phyloP scores from a whole-genome alignment of 129 eudicot species.

The Lonicera japonica region DNA sequence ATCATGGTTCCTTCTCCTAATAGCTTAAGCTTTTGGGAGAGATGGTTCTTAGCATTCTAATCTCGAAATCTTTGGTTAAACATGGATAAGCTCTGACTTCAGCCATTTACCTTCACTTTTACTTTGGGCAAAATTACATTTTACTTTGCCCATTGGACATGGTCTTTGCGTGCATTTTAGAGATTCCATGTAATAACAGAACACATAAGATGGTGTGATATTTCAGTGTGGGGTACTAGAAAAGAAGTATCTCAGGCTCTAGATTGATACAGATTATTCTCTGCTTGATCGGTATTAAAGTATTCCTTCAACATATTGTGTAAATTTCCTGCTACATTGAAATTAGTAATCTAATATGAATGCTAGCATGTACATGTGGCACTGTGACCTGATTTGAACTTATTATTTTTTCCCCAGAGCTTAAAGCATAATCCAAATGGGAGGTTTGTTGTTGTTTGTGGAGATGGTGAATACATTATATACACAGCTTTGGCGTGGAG shows the following conservation, averaged over 20 bases:
- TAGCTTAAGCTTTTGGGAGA: too few relatives aligned
- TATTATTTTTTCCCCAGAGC: constrained; percentile 39
- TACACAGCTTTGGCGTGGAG: constrained; percentile 99
- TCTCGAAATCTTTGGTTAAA: background rate
- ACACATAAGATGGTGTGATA: background rate
- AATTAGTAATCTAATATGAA: background rate
- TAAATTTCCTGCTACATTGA: background rate
- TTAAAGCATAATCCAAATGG: constrained; percentile 98
- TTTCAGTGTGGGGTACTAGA: background rate
- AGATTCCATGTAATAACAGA: background rate
- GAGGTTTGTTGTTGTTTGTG: constrained; percentile 96
- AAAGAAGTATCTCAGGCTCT: background rate
- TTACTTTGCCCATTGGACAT: background rate
- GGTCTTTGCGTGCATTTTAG: background rate
- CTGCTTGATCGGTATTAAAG: background rate
- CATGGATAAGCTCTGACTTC: background rate
- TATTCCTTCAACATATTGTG: background rate
- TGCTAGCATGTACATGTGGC: background rate
- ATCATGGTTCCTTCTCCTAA: too few relatives aligned
- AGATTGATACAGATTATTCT: background rate
- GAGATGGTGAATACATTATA: constrained; percentile 96
- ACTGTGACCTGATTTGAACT: background rate
- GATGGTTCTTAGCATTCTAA: too few relatives aligned
- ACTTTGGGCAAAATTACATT: background rate
- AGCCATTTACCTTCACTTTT: background rate